phyloP scores from a whole-genome alignment of 805 yeast species.

The Metschnikowia borealis region DNA sequence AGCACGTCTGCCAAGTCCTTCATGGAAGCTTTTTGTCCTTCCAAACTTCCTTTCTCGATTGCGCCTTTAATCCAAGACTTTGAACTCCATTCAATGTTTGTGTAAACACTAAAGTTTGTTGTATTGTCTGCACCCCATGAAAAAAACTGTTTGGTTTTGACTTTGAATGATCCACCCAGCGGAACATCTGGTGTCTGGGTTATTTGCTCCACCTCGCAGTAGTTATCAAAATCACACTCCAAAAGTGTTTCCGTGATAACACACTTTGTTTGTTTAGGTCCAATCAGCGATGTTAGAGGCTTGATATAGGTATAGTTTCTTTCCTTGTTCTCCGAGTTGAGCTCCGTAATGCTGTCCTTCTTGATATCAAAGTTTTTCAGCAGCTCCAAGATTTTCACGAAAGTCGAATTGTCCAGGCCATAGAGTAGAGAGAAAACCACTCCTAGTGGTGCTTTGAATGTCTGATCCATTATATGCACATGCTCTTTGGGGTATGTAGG shows the following conservation, averaged over 20 bases:
- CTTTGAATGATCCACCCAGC: constrained; percentile 76
- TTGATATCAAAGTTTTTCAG: constrained; percentile 25
- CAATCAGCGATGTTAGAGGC: constrained; percentile 75
- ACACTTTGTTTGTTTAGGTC: constrained; percentile 89
- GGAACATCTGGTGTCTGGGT: constrained; percentile 95
- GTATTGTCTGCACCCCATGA: constrained; percentile 69
- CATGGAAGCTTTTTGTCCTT: constrained; percentile 61
- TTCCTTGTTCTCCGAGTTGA: constrained; percentile 36
- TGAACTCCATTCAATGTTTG: constrained; percentile 83
- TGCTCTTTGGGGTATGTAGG: constrained; percentile 37
- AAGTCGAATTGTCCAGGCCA: constrained; percentile 49
- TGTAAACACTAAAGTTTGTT: constrained; percentile 59
- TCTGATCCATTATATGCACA: constrained; percentile 46
- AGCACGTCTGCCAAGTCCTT: constrained; percentile 12
- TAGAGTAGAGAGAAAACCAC: constrained; percentile 64
- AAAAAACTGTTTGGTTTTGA: constrained; percentile 65
- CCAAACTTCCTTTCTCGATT: constrained; percentile 76
- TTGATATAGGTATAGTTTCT: constrained; percentile 66
- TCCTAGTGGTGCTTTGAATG: constrained; percentile 71
- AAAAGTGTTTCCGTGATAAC: constrained; percentile 53
- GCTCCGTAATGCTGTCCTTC: constrained; percentile 27
- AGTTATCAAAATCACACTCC: constrained; percentile 50
- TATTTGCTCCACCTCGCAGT: constrained; percentile 56
- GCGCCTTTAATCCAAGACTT: constrained; percentile 88
- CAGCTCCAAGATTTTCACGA: constrained; percentile 34